phyloP scores from a whole-genome alignment of 768 basidiomycete genomes.

The Naganishia antarctica region DNA sequence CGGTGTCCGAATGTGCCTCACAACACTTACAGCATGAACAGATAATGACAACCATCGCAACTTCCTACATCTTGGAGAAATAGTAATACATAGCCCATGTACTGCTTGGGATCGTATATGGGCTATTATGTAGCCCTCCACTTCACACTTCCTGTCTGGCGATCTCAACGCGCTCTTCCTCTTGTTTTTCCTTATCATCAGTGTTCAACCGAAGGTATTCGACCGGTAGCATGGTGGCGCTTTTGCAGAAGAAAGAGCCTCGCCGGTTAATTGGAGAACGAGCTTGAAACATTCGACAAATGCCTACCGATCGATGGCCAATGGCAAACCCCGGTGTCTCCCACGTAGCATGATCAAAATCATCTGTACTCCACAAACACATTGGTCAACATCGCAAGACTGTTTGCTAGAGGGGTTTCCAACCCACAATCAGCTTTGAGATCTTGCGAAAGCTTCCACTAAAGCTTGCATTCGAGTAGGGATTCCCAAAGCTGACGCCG shows the following conservation, averaged over 20 bases:
- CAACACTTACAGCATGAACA: no score
- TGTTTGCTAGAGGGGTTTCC: background rate
- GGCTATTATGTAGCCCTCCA: no score
- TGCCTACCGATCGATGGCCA: slow-evolving; percentile 37
- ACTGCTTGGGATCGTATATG: no score
- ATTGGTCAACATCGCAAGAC: no score
- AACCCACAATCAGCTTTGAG: slow-evolving; percentile 43
- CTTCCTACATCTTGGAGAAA: no score
- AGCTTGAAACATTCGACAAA: no score
- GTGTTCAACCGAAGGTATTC: slow-evolving; percentile 27
- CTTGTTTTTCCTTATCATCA: slow-evolving; percentile 12
- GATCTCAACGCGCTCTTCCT: slow-evolving; percentile 1
- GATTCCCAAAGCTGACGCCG: slow-evolving; percentile 41
- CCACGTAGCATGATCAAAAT: slow-evolving; percentile 41
- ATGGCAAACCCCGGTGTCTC: slow-evolving; percentile 40
- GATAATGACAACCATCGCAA: no score
- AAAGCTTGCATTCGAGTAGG: slow-evolving; percentile 21
- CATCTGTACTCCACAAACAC: slow-evolving; percentile 13
- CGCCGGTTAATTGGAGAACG: no score
- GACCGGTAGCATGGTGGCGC: slow-evolving; percentile 29
- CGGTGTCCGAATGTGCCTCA: no score
- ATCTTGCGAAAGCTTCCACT: slow-evolving; percentile 29
- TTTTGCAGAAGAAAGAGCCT: background rate
- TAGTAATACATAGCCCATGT: no score
- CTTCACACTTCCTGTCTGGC: background rate